Evolutionary conservation across 2,329 filamentous ascomycete genomes (phyloP).

Genomic region (Stachybotrys chartarum): DNA sequence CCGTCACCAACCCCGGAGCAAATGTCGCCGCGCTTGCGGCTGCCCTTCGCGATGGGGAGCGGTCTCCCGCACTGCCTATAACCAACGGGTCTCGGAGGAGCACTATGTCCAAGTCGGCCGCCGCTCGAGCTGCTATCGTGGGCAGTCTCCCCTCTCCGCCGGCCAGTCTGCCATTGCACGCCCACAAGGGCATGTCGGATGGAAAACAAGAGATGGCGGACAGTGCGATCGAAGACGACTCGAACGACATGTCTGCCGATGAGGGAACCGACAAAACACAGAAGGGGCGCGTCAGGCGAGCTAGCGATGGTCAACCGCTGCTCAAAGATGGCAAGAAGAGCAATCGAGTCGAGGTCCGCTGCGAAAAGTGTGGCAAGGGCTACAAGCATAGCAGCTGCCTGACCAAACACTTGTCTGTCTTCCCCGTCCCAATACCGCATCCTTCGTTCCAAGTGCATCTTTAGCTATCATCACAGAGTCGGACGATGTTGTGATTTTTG

Average conservation of each 20-base stretch:
- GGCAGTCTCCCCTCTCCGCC: conserved; percentile 57
- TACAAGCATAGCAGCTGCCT: conserved; percentile 99
- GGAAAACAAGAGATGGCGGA: conserved; percentile 45
- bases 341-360: conserved; percentile 80
- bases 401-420: conserved; percentile 98
- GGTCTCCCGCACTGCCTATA: conserved; percentile 48
- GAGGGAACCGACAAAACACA: conserved; percentile 42
- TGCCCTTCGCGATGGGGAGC: conserved; percentile 61
- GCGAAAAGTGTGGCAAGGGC: conserved; percentile 97
- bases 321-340: conserved; percentile 79
- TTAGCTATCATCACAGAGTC: background rate
- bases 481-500: background rate
- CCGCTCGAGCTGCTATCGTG: conserved; percentile 43
- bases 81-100: conserved; percentile 54
- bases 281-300: conserved; percentile 48
- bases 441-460: background rate
- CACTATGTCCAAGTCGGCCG: conserved; percentile 58
- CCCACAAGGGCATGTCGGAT: conserved; percentile 42
- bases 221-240: conserved; percentile 64
- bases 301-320: conserved; percentile 82
- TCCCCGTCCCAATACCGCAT: conserved; percentile 34
- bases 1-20: conserved; percentile 68
- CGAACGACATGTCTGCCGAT: conserved; percentile 49
- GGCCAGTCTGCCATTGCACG: conserved; percentile 58
- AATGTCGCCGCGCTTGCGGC: conserved; percentile 72